Evolutionary conservation across 352 stramenopile species (phyloP).

Genomic region (Phytophthora cactorum): DNA sequence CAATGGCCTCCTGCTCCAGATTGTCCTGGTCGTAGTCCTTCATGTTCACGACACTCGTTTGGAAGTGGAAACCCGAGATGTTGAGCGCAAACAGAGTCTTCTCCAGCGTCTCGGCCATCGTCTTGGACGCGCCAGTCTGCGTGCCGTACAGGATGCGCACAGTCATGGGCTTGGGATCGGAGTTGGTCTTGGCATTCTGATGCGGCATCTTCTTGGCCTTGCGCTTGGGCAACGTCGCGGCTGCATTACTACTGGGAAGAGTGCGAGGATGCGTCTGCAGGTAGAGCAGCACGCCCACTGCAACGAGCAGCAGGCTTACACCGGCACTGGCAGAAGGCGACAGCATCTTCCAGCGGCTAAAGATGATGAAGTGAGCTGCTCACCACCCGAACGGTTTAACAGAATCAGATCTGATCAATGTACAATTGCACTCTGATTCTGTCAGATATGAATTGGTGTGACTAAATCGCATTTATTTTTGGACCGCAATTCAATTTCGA

Average conservation of each 20-base stretch:
- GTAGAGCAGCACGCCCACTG: constrained; percentile 56
- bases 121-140: constrained; percentile 84
- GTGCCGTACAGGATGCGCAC: constrained; percentile 89
- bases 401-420: constrained; percentile 10
- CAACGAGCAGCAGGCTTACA: constrained; percentile 58
- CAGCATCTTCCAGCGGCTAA: constrained; percentile 27
- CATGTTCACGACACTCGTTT: constrained; percentile 86
- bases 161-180: constrained; percentile 43
- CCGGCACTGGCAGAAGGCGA: constrained; percentile 41
- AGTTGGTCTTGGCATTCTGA: constrained; percentile 5
- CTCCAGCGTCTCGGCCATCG: constrained; percentile 76
- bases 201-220: constrained; percentile 30
- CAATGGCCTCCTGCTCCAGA: constrained; percentile 85
- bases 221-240: constrained; percentile 17
- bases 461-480: neutral
- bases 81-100: constrained; percentile 84
- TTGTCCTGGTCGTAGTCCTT: constrained; percentile 92
- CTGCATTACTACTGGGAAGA: constrained; percentile 11
- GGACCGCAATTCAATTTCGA: constrained; percentile 17
- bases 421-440: neutral
- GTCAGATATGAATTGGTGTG: neutral
- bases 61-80: constrained; percentile 81
- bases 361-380: constrained; percentile 21
- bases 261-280: constrained; percentile 29
- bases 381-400: constrained; percentile 30